Base-by-base conservation (phyloP, 2,329 filamentous ascomycete species). In the Paraphaeosphaeria sporulosa region DNA sequence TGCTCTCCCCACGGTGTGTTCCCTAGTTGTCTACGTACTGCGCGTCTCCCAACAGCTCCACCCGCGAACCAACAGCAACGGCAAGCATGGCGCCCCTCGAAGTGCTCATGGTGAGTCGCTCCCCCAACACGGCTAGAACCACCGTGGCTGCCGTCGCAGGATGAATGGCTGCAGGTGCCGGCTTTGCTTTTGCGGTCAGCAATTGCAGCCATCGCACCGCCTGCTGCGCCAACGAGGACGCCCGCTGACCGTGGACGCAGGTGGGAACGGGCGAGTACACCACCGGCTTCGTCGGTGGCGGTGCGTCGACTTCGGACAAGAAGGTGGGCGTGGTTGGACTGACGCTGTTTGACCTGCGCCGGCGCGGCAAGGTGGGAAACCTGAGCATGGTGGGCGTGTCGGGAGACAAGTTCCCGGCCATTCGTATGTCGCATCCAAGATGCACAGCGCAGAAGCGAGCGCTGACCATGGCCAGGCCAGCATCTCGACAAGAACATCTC, bases 201-300 rank as follows among this genome's bases (percentile, higher is more conserved):
- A 44, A 50, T 19, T 58, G 49, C 53, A 43, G 52, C 38, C 59
- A 65, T 62, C 47, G 52, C 64, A 61, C 59, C 59, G 57, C 62
- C 36, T 52, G 21, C 52, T 46, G n/a, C 36, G 32, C 30, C 21
- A 51, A 15, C 9, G 21, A 30, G 43, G 9, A 48, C 9, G 42
- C 34, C 34, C 27, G 42, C 52, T 68, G 51, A 70, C 32, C 23
- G 52, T 62, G 89, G 36, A 17, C 17, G 38, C 53, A 78, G 90
- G 87, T 97, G 60, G 94, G 94, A 66, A 97, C 94, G 12, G 94
- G 94, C 73, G 94, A 97, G 85, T 97, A 97, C 85, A 97, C 94
- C 71, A 97, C 94, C 46, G 94, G 94, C 59, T 97, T 95, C 70
- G 93, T 97, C 59, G 93, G 92, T 59, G 89, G 89, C 62, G 90